Evolutionary conservation across 805 yeast genomes (phyloP).

Genomic region (Metschnikowia amazonensis): DNA sequence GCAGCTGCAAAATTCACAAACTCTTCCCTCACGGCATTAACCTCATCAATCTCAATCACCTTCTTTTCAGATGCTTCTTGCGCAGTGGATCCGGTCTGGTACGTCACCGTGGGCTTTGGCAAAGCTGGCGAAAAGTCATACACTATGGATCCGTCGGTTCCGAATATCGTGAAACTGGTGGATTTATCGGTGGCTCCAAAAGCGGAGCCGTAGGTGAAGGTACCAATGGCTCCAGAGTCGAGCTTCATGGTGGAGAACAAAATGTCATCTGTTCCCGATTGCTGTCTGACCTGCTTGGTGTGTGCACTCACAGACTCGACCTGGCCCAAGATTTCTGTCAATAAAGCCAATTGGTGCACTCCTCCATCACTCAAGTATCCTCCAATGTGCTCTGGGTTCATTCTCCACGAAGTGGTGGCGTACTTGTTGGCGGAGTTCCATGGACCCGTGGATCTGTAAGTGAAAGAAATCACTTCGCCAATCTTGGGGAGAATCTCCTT

Average conservation of each 20-base stretch:
- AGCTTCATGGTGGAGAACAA: constrained; percentile 65
- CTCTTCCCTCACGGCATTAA: constrained; percentile 42
- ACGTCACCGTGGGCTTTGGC: constrained; percentile 36
- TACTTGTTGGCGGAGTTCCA: constrained; percentile 60
- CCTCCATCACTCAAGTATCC: constrained; percentile 94
- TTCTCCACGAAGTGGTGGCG: constrained; percentile 78
- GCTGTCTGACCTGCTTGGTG: constrained; percentile 71
- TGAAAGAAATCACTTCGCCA: constrained; percentile 68
- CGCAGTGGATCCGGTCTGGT: constrained; percentile 29
- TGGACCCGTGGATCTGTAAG: constrained; percentile 71
- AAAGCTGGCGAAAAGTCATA: constrained; percentile 59
- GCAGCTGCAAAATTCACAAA: constrained; percentile 53
- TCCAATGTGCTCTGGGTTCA: constrained; percentile 86
- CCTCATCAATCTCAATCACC: constrained; percentile 41
- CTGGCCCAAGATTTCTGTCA: constrained; percentile 77
- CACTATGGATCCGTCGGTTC: constrained; percentile 70
- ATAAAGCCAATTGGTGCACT: constrained; percentile 87
- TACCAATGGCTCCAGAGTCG: constrained; percentile 66
- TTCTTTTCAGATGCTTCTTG: constrained; percentile 51
- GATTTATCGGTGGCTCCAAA: constrained; percentile 78
- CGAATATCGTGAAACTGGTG: constrained; percentile 66
- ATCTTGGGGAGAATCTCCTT: constrained; percentile 59
- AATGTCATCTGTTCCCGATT: constrained; percentile 80
- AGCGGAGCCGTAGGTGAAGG: constrained; percentile 83
- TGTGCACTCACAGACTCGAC: constrained; percentile 69